These are phyloP conservation scores for Takashimella koratensis DNA, from an alignment of 1,284 basidiomycete genomes.

Conservation along the genomic window DNA sequence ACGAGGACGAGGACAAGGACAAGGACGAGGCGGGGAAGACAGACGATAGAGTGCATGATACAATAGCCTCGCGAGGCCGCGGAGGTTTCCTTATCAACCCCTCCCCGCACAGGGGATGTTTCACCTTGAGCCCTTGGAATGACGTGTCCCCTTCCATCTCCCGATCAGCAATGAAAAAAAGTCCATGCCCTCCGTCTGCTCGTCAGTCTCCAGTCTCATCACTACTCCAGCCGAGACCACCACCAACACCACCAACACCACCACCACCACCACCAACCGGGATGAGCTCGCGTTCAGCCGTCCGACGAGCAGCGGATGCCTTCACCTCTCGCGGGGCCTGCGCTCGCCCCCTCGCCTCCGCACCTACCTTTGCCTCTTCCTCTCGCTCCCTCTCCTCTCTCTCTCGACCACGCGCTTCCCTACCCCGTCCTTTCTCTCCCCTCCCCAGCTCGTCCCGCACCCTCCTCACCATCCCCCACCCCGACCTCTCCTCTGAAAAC, in stretches of 20 bases:
- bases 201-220: too few relatives aligned
- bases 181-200: too few relatives aligned
- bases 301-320: neutral
- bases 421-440: neutral
- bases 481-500: constrained; percentile 14
- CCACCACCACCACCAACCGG: too few relatives aligned
- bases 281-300: neutral
- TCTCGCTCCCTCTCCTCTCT: neutral
- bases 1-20: neutral
- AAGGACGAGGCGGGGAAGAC: neutral
- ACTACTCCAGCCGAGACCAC: too few relatives aligned
- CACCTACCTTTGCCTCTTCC: neutral
- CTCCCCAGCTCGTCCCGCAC: neutral
- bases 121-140: too few relatives aligned
- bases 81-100: too few relatives aligned
- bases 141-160: too few relatives aligned
- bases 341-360: neutral
- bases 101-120: too few relatives aligned
- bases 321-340: neutral
- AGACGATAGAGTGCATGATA: too few relatives aligned
- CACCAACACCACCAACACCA: too few relatives aligned
- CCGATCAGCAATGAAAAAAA: too few relatives aligned
- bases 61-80: too few relatives aligned
- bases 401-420: neutral
- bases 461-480: constrained; percentile 23